Conservation (phyloP, 2,329 filamentous ascomycete genomes). For the Acrocalymma vagum region DNA sequence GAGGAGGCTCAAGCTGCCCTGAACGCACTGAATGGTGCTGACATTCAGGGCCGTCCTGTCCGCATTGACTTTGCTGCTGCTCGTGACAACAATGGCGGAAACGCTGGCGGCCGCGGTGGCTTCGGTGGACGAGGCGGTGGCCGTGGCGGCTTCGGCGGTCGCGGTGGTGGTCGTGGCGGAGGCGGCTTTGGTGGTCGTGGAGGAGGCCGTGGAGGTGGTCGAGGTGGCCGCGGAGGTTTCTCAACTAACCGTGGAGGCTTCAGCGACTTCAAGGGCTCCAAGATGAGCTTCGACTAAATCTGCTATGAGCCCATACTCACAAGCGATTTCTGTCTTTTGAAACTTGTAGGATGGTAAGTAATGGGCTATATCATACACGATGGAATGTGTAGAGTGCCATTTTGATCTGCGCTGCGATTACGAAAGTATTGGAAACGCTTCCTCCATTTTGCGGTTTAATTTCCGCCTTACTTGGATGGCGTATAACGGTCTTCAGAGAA, state of each 20-base stretch:
- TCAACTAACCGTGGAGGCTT: constrained; percentile 63
- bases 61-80: constrained; percentile 84
- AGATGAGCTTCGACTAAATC: constrained; percentile 70
- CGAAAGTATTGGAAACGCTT: constrained; percentile 16
- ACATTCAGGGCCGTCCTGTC: constrained; percentile 76
- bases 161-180: constrained; percentile 60
- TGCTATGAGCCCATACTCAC: constrained; percentile 5
- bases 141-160: constrained; percentile 53
- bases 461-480: constrained; percentile 12
- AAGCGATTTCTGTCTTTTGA: constrained; percentile 23
- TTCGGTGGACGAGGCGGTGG: constrained; percentile 61
- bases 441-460: constrained; percentile 16
- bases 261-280: constrained; percentile 78
- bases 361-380: constrained; percentile 24
- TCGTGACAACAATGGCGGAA: constrained; percentile 66
- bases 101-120: constrained; percentile 61
- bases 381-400: constrained; percentile 22
- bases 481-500: constrained; percentile 17
- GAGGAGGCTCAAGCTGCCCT: constrained; percentile 84
- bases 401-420: constrained; percentile 17
- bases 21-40: constrained; percentile 73
- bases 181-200: constrained; percentile 59
- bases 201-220: constrained; percentile 56
- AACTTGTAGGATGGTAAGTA: constrained; percentile 34
- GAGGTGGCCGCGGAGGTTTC: constrained; percentile 55